These are phyloP conservation scores for Berberis thunbergii DNA, from an alignment of 164 flowering plant species.

Conservation along the genomic window DNA sequence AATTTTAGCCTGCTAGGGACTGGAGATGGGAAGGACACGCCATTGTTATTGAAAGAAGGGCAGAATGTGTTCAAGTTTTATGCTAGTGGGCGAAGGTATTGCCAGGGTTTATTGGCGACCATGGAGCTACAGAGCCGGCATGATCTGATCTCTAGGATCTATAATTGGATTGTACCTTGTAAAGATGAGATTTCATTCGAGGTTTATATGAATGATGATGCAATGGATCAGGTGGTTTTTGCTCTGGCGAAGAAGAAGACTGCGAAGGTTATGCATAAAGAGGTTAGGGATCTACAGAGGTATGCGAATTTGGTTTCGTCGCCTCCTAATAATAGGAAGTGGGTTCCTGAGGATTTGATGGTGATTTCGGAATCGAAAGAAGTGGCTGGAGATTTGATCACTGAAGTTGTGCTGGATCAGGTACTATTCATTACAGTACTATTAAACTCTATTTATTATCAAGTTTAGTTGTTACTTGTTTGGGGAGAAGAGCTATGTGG, in stretches of 20 bases:
- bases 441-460: neutral
- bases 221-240: constrained; percentile 87
- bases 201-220: constrained; percentile 94
- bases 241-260: constrained; percentile 85
- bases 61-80: constrained; percentile 88
- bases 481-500: no score
- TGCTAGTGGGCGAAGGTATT: constrained; percentile 87
- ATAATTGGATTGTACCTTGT: constrained; percentile 63
- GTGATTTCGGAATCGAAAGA: constrained; percentile 81
- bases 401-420: constrained; percentile 92
- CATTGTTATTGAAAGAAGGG: constrained; percentile 87
- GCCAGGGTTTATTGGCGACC: constrained; percentile 84
- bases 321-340: constrained; percentile 49
- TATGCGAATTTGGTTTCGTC: constrained; percentile 43
- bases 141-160: constrained; percentile 78
- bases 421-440: constrained; percentile 21
- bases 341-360: constrained; percentile 74
- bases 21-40: constrained; percentile 91
- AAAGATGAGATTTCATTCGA: constrained; percentile 86
- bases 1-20: constrained; percentile 88
- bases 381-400: constrained; percentile 84
- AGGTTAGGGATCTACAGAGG: constrained; percentile 72
- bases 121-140: constrained; percentile 90
- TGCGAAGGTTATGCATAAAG: constrained; percentile 85
- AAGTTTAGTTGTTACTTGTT: neutral